Evolutionary conservation across 495 filamentous ascomycete species (phyloP), one percentile per base, ranked within the genome.

Genomic region (Aspergillus haitiensis): DNA sequence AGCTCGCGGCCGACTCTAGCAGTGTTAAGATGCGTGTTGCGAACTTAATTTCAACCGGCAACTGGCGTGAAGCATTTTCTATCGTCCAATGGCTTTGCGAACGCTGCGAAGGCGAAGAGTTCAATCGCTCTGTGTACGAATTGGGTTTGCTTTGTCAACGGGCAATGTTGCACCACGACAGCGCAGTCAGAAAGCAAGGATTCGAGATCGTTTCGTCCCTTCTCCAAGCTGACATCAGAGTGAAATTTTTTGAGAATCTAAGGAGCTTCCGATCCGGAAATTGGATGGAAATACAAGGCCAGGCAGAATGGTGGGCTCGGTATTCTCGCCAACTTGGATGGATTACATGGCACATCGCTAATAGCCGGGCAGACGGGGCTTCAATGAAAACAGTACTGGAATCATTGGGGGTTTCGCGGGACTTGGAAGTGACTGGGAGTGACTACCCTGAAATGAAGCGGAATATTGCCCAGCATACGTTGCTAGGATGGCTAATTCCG

Each of bases 301-400:
- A 56, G 13, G 13, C 10, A 5, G 52, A 63, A 2, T 66, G 62
- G 56, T 74, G 70, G 72, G 5, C 32, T 0, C 13, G 1, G 0
- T 70, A 72, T 33, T 53, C 63, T 0, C 50, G 13, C 1, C 70
- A 75, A 48, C 53, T 77, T 2, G 70, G 69, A 6, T 77, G 72
- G 72, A 39, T 70, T 0, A 50, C 62, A 3, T 73, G 70, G 71
- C 59, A 65, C 27, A 64, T 72, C 10, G 58, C 63, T 4, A 52
- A 52, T 2, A 66, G 54, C 9, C 13, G 53, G 0, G 21, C 16
- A 1, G 52, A 64, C 4, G 32, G 35, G 10, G 16, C 62, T 6
- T 48, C 53, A 3, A 52, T 70, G 7, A 58, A 62, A 12, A 5
- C 27, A 2, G 0, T 7, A 0, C 15, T 72, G 13, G 51, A 66